These are phyloP conservation scores for Solanum raphanifolium DNA, from an alignment of 257 asterid species.

Conservation along the genomic window DNA sequence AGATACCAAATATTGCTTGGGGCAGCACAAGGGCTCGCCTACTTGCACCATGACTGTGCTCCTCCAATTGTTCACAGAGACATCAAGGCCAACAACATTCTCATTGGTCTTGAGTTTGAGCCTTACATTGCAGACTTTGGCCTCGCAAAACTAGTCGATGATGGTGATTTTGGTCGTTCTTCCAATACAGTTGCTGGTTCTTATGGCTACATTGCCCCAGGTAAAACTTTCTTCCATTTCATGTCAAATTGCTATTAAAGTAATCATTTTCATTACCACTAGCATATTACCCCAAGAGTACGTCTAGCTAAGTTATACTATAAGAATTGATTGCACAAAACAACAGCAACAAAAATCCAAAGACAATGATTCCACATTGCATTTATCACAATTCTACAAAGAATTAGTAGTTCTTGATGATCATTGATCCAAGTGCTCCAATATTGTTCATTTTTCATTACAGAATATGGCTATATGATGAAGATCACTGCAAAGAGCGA, in stretches of 20 bases:
- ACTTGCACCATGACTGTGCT: slow-evolving; percentile 40
- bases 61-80: slow-evolving; percentile 47
- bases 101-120: slow-evolving; percentile 37
- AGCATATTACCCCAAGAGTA: neutral
- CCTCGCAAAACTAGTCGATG: slow-evolving; percentile 39
- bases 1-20: slow-evolving; percentile 33
- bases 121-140: slow-evolving; percentile 45
- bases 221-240: neutral
- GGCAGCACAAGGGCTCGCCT: slow-evolving; percentile 34
- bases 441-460: neutral
- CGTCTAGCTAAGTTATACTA: neutral
- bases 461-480: slow-evolving; percentile 40
- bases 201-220: slow-evolving; percentile 44
- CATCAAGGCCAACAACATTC: slow-evolving; percentile 44
- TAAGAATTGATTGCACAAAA: neutral
- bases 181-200: slow-evolving; percentile 40
- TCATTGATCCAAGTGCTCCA: neutral
- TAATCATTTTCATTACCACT: neutral
- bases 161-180: slow-evolving; percentile 31
- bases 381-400: neutral
- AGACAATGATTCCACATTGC: neutral
- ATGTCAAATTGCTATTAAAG: too few species aligned
- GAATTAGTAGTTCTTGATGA: neutral
- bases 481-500: slow-evolving; percentile 38
- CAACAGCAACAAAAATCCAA: neutral